Evolutionary conservation across 345 rosid genomes (phyloP).

Genomic region (Odontarrhena argentea): DNA sequence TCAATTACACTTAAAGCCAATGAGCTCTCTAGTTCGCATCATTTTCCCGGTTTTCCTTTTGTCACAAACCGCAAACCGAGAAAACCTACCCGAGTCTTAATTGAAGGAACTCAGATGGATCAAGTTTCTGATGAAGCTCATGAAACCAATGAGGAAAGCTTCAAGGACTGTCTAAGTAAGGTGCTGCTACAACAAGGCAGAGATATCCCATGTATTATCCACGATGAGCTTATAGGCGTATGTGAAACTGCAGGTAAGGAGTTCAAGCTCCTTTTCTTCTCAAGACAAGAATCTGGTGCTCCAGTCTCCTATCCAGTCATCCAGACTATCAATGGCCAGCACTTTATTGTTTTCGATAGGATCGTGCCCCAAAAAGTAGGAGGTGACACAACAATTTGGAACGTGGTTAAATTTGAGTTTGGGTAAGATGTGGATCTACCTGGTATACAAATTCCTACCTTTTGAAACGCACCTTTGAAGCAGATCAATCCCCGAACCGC

Average conservation of each 20-base stretch:
- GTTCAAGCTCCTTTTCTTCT: not conserved
- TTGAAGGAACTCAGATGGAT: slow-evolving; percentile 13
- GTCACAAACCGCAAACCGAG: slow-evolving; percentile 45
- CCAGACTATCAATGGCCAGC: not conserved
- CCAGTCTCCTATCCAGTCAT: not conserved
- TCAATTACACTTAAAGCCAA: no score
- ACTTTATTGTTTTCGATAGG: slow-evolving; percentile 4
- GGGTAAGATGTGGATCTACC: not conserved
- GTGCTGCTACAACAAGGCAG: slow-evolving; percentile 3
- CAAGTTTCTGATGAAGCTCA: slow-evolving; percentile 38
- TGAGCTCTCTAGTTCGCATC: not conserved
- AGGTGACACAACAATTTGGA: not conserved
- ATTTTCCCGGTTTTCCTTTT: slow-evolving; percentile 38
- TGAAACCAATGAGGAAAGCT: slow-evolving; percentile 41
- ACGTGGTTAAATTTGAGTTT: not conserved
- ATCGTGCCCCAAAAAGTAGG: not conserved
- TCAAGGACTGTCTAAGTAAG: slow-evolving; percentile 27
- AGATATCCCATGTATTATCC: no score
- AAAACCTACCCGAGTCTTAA: slow-evolving; percentile 32
- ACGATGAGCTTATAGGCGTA: no score
- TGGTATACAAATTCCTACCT: slow-evolving; percentile 8
- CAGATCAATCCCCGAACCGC: slow-evolving; percentile 10
- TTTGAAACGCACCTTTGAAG: not conserved
- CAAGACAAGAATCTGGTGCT: not conserved
- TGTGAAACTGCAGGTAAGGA: no score